These are phyloP conservation scores for Coelastrella sp. DNA, from an alignment of 139 green algal species.

Conservation along the genomic window DNA sequence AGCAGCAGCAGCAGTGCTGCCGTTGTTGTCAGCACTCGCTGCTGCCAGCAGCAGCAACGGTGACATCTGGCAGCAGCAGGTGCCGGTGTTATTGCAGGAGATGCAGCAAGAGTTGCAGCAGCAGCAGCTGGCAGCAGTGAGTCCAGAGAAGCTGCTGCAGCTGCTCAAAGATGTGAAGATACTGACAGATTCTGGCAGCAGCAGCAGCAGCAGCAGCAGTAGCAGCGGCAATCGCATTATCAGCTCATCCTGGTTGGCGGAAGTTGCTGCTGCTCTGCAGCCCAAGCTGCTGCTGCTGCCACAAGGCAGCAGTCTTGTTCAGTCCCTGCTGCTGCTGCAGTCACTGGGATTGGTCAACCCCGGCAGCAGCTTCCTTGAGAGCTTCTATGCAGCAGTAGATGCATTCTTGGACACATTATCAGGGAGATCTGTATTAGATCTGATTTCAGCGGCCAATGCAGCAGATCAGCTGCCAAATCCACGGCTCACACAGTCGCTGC, in stretches of 20 bases:
- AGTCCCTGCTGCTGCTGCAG: slow-evolving; percentile 29
- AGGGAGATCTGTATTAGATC: not conserved
- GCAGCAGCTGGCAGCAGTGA: not conserved
- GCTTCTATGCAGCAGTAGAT: slow-evolving; percentile 15
- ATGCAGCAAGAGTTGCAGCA: slow-evolving; percentile 14
- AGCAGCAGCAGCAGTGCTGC: not conserved
- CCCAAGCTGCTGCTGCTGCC: slow-evolving; percentile 43
- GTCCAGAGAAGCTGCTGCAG: slow-evolving; percentile 25
- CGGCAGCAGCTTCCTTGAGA: slow-evolving; percentile 6
- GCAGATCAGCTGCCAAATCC: not conserved
- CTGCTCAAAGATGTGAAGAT: slow-evolving; percentile 26
- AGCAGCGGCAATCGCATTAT: not conserved
- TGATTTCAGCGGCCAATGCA: not conserved
- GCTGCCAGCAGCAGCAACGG: not conserved
- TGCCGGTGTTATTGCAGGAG: not conserved
- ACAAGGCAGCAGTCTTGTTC: slow-evolving; percentile 29
- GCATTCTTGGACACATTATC: slow-evolving; percentile 36
- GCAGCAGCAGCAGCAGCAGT: slow-evolving; percentile 29
- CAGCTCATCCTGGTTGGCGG: not conserved
- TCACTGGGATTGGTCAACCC: not conserved
- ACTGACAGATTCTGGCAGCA: not conserved
- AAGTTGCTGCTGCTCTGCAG: slow-evolving; percentile 1
- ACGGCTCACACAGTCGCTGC: not conserved
- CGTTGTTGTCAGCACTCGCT: slow-evolving; percentile 17
- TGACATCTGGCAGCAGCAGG: slow-evolving; percentile 4